Conservation (phyloP, 139 green algal species). For the Astrephomene gubernaculifera region DNA sequence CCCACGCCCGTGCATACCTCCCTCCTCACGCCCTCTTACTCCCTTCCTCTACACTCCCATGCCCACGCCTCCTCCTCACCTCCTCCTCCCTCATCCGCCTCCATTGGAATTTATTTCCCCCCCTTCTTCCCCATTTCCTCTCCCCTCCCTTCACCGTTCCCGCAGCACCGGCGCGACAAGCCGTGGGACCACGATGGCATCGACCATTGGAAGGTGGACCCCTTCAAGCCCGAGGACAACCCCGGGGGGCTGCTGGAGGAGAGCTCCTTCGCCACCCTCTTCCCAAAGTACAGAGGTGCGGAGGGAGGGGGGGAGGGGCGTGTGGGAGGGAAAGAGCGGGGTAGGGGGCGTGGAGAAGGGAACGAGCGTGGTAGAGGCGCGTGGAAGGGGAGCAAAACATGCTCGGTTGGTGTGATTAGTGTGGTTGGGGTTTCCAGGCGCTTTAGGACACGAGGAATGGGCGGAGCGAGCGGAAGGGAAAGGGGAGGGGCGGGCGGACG, state of each 20-base stretch:
- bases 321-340: neutral
- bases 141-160: neutral
- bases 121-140: neutral
- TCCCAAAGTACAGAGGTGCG: conserved; percentile 96
- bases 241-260: conserved; percentile 94
- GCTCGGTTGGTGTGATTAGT: too few species aligned
- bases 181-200: conserved; percentile 97
- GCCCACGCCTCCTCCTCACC: neutral
- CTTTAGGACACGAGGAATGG: too few species aligned
- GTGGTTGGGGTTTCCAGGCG: too few species aligned
- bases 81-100: neutral
- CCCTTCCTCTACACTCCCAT: neutral
- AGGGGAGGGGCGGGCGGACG: neutral
- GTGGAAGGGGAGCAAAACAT: too few species aligned
- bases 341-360: neutral
- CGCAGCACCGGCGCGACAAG: conserved; percentile 88
- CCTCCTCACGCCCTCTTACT: neutral
- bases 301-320: neutral
- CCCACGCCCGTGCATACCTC: too few species aligned
- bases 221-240: conserved; percentile 93
- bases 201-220: conserved; percentile 91
- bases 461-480: neutral
- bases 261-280: conserved; percentile 96
- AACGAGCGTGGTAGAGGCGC: neutral
- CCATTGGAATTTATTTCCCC: neutral